Conservation (phyloP, 2,329 filamentous ascomycete genomes). For the Stachybotrys elegans region DNA sequence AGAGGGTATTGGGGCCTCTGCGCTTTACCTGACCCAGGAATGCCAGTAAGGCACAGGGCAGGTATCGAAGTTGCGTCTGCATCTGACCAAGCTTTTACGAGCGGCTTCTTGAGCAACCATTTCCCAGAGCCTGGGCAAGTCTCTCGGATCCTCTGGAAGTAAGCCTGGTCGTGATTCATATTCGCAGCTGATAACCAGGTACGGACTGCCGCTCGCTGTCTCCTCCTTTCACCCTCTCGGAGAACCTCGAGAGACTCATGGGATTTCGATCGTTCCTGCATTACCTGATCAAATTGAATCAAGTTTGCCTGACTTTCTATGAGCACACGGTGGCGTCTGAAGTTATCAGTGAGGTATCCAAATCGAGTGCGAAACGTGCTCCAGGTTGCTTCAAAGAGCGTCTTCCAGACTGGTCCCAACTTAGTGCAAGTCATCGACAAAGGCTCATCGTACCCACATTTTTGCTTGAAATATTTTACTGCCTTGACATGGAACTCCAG, state of each 20-base stretch:
- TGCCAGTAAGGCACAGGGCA: not conserved
- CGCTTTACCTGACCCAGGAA: not conserved
- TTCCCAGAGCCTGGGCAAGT: not conserved
- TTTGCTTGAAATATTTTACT: not conserved
- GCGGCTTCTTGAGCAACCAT: too few species aligned
- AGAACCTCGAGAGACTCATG: not conserved
- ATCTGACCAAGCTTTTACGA: not conserved
- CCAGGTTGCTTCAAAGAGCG: not conserved
- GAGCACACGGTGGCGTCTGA: not conserved
- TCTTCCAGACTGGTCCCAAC: not conserved
- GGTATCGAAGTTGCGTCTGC: too few species aligned
- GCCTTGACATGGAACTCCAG: not conserved
- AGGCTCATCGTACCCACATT: not conserved
- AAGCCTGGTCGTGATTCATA: not conserved
- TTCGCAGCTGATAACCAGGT: not conserved
- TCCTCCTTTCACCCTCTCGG: not conserved
- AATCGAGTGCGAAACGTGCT: not conserved
- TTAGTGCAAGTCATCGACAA: not conserved
- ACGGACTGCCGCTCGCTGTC: not conserved
- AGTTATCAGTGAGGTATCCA: not conserved
- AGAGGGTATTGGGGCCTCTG: not conserved
- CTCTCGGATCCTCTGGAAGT: not conserved
- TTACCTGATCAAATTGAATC: not conserved
- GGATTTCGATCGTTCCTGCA: not conserved
- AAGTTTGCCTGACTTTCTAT: not conserved